phyloP scores from a whole-genome alignment of 1,284 basidiomycete species.

The Meira nashicola region DNA sequence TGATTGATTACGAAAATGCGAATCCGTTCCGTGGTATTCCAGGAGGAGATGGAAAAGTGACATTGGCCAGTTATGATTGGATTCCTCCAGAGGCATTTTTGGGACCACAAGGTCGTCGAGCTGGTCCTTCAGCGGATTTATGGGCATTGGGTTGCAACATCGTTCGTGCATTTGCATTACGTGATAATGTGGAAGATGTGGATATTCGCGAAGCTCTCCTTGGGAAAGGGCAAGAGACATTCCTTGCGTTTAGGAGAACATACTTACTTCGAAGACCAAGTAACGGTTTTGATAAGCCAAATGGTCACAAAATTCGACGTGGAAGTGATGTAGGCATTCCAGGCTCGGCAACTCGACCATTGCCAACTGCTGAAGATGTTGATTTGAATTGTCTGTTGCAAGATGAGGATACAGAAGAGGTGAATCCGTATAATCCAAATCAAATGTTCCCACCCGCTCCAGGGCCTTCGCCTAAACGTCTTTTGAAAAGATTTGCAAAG shows the following conservation, averaged over 20 bases:
- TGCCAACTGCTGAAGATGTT: conserved; percentile 19
- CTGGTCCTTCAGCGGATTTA: conserved; percentile 45
- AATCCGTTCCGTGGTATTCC: conserved; percentile 45
- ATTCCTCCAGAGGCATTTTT: conserved; percentile 44
- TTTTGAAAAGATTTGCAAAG: conserved; percentile 37
- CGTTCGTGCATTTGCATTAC: conserved; percentile 45
- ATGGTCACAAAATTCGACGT: neutral
- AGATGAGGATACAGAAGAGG: neutral
- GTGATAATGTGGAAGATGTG: conserved; percentile 42
- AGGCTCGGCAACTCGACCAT: conserved; percentile 5
- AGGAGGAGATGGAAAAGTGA: conserved; percentile 40
- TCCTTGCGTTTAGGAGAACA: conserved; percentile 26
- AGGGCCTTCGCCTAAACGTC: conserved; percentile 24
- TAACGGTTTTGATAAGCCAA: neutral
- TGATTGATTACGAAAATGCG: conserved; percentile 51
- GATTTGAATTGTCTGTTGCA: conserved; percentile 18
- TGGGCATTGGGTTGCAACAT: conserved; percentile 49
- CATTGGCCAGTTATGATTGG: conserved; percentile 48
- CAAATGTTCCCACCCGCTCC: neutral
- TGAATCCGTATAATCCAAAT: neutral
- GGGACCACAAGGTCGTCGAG: conserved; percentile 37
- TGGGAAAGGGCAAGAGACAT: conserved; percentile 31
- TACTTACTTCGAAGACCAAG: conserved; percentile 14
- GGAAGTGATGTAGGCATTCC: conserved; percentile 1
- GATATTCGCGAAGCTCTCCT: conserved; percentile 37